Conservation (phyloP, 2,329 filamentous ascomycete species). For the Blastomyces emzantsi region DNA sequence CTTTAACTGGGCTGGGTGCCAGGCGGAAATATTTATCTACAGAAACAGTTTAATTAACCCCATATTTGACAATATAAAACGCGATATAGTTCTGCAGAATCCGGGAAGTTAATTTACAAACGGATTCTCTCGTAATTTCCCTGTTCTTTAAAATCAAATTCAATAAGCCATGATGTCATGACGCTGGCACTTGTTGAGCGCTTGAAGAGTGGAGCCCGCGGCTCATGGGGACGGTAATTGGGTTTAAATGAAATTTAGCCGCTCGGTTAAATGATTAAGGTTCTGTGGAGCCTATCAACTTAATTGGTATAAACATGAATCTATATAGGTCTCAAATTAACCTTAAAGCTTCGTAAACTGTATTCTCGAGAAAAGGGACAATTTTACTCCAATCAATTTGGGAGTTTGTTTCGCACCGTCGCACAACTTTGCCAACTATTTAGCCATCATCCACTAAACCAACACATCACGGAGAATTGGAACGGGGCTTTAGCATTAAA, state of each 20-base stretch:
- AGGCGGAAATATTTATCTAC: too few species aligned
- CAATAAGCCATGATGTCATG: not conserved
- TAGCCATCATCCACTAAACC: not conserved
- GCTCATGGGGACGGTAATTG: not conserved
- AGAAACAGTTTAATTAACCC: not conserved
- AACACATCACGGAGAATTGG: not conserved
- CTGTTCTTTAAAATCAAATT: not conserved
- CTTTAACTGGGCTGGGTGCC: too few species aligned
- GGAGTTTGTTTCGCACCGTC: too few species aligned
- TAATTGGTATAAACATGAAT: not conserved
- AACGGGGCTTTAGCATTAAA: not conserved
- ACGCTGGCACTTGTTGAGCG: not conserved
- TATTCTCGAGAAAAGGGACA: not conserved
- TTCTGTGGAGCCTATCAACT: not conserved
- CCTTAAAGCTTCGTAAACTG: not conserved
- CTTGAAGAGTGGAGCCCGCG: not conserved
- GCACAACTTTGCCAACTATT: too few species aligned
- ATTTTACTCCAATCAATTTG: not conserved
- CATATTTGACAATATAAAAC: not conserved
- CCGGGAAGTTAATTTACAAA: not conserved
- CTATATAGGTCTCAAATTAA: not conserved
- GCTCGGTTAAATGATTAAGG: not conserved
- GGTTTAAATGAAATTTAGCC: not conserved
- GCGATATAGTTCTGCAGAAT: not conserved
- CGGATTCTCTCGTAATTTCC: not conserved